Conservation (phyloP, 192 early-diverging fungal species). For the Glomus cerebriforme region DNA sequence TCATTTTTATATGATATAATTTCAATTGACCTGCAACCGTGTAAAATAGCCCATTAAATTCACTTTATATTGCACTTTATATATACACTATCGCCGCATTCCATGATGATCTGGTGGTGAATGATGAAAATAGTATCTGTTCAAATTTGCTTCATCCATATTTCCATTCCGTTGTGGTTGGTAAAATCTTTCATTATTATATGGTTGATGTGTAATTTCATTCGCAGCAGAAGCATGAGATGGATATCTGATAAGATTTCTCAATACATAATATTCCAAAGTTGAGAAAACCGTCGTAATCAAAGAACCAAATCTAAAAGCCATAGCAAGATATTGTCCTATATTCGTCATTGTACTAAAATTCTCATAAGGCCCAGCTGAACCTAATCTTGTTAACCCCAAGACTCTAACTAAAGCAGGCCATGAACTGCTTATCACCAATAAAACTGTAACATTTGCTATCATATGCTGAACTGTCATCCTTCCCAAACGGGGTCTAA, state of each 20-base stretch:
- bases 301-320: slow-evolving; percentile 15
- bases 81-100: background rate
- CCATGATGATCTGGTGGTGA: background rate
- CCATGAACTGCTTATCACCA: slow-evolving; percentile 29
- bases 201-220: background rate
- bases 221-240: background rate
- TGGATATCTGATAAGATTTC: background rate
- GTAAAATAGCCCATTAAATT: background rate
- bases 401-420: slow-evolving; percentile 22
- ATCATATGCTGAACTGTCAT: slow-evolving; percentile 24
- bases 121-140: background rate
- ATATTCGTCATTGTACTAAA: slow-evolving; percentile 24
- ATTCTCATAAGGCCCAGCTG: slow-evolving; percentile 27
- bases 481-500: slow-evolving; percentile 2
- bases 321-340: slow-evolving; percentile 2
- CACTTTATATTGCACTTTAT: background rate
- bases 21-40: background rate
- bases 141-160: background rate
- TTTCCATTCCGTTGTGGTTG: background rate
- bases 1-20: background rate
- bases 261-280: slow-evolving; percentile 29
- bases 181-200: background rate
- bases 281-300: slow-evolving; percentile 13
- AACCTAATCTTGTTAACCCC: slow-evolving; percentile 16
- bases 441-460: slow-evolving; percentile 27